Evolutionary conservation across 352 stramenopile species (phyloP).

Genomic region (Phytophthora multivora): DNA sequence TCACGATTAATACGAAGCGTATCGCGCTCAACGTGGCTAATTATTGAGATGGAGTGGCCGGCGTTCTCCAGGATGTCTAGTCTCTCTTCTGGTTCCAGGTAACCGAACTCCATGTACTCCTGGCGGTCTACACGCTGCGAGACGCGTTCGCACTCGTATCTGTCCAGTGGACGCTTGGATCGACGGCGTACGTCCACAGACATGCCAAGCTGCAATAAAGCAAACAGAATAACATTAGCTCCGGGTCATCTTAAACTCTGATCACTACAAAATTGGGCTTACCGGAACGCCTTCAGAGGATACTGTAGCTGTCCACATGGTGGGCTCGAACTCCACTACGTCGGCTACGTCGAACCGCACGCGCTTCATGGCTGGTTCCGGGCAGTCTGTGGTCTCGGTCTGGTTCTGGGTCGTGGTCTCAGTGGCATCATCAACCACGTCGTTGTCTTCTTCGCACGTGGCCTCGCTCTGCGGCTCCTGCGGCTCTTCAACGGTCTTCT

Average conservation of each 20-base stretch:
- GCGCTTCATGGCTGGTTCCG: conserved; percentile 34
- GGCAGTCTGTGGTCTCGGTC: conserved; percentile 6
- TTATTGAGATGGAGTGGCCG: conserved; percentile 63
- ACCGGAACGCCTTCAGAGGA: conserved; percentile 79
- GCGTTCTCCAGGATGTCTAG: conserved; percentile 76
- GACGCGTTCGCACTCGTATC: conserved; percentile 64
- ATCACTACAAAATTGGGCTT: conserved; percentile 11
- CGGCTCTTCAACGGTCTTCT: conserved; percentile 23
- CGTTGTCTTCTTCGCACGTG: conserved; percentile 30
- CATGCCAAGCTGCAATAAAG: conserved; percentile 54
- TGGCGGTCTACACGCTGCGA: conserved; percentile 61
- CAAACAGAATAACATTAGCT: conserved; percentile 10
- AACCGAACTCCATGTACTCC: conserved; percentile 85
- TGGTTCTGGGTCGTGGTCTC: conserved; percentile 7
- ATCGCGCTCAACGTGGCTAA: conserved; percentile 72
- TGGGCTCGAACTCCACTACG: conserved; percentile 83
- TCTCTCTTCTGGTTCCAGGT: conserved; percentile 79
- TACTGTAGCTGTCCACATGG: conserved; percentile 80
- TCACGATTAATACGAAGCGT: conserved; percentile 78
- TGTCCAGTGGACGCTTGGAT: conserved; percentile 65
- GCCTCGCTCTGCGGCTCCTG: conserved; percentile 30
- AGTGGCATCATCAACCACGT: conserved; percentile 13
- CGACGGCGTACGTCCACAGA: conserved; percentile 70
- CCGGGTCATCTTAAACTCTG: background rate
- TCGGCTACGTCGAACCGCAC: conserved; percentile 69